Conservation (phyloP, 495 filamentous ascomycete species). For the Xylaria curta region DNA sequence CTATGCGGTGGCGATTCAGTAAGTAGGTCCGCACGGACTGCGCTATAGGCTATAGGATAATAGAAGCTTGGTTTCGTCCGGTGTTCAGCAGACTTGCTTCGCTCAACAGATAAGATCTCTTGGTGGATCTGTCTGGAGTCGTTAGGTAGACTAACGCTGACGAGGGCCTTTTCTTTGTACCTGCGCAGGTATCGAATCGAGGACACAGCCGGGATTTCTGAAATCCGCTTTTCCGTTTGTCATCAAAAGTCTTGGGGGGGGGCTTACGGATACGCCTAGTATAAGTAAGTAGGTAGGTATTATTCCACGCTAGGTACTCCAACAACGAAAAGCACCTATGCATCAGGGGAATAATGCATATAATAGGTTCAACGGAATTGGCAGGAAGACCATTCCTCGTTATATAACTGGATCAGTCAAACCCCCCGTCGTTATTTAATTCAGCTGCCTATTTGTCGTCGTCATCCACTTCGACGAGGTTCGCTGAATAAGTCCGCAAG, state of each 20-base stretch:
- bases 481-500: neutral
- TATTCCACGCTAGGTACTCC: neutral
- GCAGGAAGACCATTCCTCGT: neutral
- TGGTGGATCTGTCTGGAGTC: slow-evolving; percentile 6
- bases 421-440: slow-evolving; percentile 9
- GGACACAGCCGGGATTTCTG: neutral
- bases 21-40: neutral
- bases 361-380: neutral
- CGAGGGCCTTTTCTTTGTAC: slow-evolving; percentile 13
- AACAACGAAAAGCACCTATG: neutral
- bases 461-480: slow-evolving; percentile 15
- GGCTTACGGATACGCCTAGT: slow-evolving; percentile 14
- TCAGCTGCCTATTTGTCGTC: slow-evolving; percentile 23
- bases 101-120: neutral
- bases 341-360: neutral
- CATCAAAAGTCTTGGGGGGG: neutral
- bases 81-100: neutral
- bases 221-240: slow-evolving; percentile 8
- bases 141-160: slow-evolving; percentile 6
- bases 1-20: neutral
- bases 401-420: slow-evolving; percentile 16
- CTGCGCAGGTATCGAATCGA: slow-evolving; percentile 1
- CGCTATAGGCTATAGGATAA: neutral
- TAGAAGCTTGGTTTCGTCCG: neutral
- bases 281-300: no score